A percentile compares a stretch with the other conserved stretches of the same genome.
Conservation (phyloP, 2,329 filamentous ascomycete species). For the Rhinocladiella mackenziei region DNA sequence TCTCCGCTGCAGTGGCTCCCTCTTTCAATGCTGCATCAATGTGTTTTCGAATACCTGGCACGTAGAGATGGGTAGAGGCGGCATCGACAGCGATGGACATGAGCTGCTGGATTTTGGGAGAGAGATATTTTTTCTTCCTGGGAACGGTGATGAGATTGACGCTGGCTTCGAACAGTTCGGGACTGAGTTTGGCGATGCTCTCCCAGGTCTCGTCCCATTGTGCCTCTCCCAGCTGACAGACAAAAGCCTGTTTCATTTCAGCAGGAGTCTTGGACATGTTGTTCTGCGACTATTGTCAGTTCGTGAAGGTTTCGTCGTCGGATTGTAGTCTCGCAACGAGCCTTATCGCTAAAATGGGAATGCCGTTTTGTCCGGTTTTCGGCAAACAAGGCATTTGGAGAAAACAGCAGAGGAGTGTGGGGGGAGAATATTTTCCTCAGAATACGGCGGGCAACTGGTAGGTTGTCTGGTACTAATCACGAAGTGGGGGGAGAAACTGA, state of each 20-base stretch:
- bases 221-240: slow-evolving; percentile 9
- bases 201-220: slow-evolving; percentile 22
- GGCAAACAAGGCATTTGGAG: too few species aligned
- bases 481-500: too few species aligned
- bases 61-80: slow-evolving; percentile 45
- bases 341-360: too few species aligned
- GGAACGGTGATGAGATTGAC: slow-evolving; percentile 19
- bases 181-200: slow-evolving; percentile 19
- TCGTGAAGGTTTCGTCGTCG: too few species aligned
- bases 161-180: slow-evolving; percentile 16
- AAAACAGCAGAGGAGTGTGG: too few species aligned
- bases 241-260: slow-evolving; percentile 12
- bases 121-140: slow-evolving; percentile 17
- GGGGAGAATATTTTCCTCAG: too few species aligned
- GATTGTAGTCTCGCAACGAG: too few species aligned
- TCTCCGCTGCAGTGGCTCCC: slow-evolving; percentile 42
- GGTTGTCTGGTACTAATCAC: too few species aligned
- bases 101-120: slow-evolving; percentile 22
- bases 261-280: slow-evolving; percentile 8
- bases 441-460: too few species aligned
- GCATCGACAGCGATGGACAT: slow-evolving; percentile 39
- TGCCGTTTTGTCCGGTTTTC: too few species aligned
- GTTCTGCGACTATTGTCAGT: too few species aligned
- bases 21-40: slow-evolving; percentile 38
- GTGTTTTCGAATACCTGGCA: slow-evolving; percentile 42